Conservation (phyloP, 140 eudicot species). For the Erigeron philadelphicus region DNA sequence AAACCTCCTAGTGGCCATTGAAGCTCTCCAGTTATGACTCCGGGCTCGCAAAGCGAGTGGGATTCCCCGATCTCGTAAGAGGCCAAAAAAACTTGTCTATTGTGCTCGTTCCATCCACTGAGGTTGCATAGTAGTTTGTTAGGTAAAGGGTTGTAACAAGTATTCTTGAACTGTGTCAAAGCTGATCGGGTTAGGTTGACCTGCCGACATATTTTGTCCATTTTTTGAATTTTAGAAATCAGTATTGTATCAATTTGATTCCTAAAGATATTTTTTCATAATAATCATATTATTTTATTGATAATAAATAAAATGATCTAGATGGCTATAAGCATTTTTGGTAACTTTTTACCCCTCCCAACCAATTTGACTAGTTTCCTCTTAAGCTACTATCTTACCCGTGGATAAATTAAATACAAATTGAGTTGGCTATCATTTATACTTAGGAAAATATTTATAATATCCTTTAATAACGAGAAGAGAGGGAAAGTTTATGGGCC, state of each 20-base stretch:
- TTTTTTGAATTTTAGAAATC: background rate
- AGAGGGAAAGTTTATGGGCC: constrained; percentile 5
- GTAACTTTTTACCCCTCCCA: background rate
- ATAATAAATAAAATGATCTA: background rate
- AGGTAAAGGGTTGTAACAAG: background rate
- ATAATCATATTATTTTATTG: background rate
- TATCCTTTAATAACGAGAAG: background rate
- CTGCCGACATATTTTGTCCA: background rate
- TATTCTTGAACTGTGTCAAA: background rate
- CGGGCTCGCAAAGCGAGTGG: too few relatives aligned
- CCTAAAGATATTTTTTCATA: background rate
- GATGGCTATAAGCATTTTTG: background rate
- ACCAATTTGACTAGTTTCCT: background rate
- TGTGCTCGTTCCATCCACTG: constrained; percentile 13
- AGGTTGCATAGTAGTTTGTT: background rate
- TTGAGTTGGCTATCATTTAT: background rate
- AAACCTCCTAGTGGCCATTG: too few relatives aligned
- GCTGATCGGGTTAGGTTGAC: background rate
- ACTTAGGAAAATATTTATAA: constrained; percentile 10
- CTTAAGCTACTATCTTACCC: background rate
- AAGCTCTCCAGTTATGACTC: too few relatives aligned
- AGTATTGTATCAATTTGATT: background rate
- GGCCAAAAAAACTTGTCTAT: background rate
- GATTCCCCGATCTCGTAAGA: too few relatives aligned
- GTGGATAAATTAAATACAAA: background rate